Evolutionary conservation across 1,284 basidiomycete genomes (phyloP).

Genomic region (Sporisorium reilianum): DNA sequence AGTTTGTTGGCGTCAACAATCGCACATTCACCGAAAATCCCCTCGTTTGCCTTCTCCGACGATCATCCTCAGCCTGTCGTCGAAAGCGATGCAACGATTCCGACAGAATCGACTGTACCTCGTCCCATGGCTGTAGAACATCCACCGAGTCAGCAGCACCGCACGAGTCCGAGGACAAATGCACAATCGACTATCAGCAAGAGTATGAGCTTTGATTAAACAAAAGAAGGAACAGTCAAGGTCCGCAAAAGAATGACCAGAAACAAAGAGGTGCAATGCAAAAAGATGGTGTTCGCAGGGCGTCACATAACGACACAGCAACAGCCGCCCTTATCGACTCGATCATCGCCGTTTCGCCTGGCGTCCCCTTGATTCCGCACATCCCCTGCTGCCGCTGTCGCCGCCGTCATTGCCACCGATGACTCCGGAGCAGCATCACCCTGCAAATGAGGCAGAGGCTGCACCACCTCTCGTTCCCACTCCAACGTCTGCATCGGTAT

Average conservation of each 20-base stretch:
- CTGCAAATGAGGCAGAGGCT: not conserved
- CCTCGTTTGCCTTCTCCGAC: not conserved
- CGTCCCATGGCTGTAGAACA: too few species aligned
- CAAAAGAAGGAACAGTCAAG: not conserved
- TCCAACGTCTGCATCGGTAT: slow-evolving; percentile 6
- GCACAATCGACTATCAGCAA: not conserved
- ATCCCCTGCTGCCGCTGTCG: slow-evolving; percentile 8
- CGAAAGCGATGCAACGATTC: too few species aligned
- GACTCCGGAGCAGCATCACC: not conserved
- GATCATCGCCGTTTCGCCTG: slow-evolving; percentile 9
- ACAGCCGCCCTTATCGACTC: slow-evolving; percentile 31
- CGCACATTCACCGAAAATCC: not conserved
- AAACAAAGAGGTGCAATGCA: not conserved
- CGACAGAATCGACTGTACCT: too few species aligned
- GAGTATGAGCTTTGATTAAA: slow-evolving; percentile 1
- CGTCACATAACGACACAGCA: slow-evolving; percentile 54
- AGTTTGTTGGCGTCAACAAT: not conserved
- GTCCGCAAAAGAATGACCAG: too few species aligned
- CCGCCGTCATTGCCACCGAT: not conserved
- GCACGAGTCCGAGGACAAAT: too few species aligned
- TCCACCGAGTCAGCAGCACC: too few species aligned
- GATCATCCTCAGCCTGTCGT: not conserved
- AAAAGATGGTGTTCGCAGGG: not conserved
- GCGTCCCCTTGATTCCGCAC: too few species aligned
- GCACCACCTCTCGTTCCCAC: not conserved